Evolutionary conservation across 192 early-diverging fungal genomes (phyloP).

Genomic region (Entomortierella lignicola): DNA sequence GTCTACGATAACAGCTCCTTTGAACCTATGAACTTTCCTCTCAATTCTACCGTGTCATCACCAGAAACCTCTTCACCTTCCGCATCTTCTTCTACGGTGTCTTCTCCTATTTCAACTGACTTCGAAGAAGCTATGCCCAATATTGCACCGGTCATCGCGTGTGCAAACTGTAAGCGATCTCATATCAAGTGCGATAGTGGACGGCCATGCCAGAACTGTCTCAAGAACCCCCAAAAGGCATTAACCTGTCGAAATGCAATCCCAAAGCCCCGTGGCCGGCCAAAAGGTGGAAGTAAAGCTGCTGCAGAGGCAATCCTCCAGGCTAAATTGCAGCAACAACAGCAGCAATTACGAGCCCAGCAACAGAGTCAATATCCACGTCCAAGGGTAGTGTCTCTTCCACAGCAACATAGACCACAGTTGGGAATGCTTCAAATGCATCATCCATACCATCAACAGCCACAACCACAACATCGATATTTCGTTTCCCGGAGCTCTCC

Average conservation of each 20-base stretch:
- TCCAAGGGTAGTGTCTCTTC: constrained; percentile 7
- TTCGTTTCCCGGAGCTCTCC: background rate
- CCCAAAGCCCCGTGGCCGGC: constrained; percentile 49
- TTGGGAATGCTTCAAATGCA: background rate
- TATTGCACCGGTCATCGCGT: constrained; percentile 24
- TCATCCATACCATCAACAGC: background rate
- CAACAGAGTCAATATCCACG: background rate
- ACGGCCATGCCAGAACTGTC: constrained; percentile 41
- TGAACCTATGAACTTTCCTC: background rate
- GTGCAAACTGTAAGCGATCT: constrained; percentile 42
- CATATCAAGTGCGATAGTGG: constrained; percentile 52
- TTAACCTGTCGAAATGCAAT: constrained; percentile 41
- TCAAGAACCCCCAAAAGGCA: constrained; percentile 46
- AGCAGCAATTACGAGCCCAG: constrained; percentile 2
- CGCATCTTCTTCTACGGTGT: constrained; percentile 13
- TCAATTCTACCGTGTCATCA: background rate
- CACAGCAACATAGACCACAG: background rate
- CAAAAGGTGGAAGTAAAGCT: constrained; percentile 51
- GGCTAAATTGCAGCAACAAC: constrained; percentile 23
- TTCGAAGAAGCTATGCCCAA: constrained; percentile 12
- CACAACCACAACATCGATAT: background rate
- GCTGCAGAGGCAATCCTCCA: constrained; percentile 35
- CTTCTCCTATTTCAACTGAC: constrained; percentile 17
- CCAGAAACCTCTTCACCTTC: constrained; percentile 25
- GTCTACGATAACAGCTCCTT: background rate